Base-by-base conservation (phyloP, 73 alveolate genomes). In the Stentor coeruleus region DNA sequence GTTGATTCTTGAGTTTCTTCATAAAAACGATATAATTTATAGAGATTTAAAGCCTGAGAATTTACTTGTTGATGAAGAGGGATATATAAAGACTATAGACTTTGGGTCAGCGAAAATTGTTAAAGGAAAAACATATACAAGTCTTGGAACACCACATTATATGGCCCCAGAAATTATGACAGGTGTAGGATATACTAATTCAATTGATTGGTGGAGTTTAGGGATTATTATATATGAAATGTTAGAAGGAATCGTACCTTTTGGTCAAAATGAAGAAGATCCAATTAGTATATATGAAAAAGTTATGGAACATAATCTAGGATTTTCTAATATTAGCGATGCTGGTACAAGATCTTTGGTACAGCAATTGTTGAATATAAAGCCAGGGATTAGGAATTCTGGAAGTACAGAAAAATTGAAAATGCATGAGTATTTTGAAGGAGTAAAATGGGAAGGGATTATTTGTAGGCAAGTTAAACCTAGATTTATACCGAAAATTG, bases 201-300 rank as follows among this genome's bases (percentile, higher is more conserved):
- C 83, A 36, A 66, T 38, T n/a, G 83, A 75, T 75, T 37, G 33
- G 20, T 75, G 83, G 3, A 40, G 74, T 37, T 75, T 75, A 39
- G 83, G 83, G 6, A 38, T 75, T n/a, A 75, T 75, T n/a, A n/a
- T 75, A 15, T 75, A 75, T 75, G 83, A 75, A 75, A 39, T 75
- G 59, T 35, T 35, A 37, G 33, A 33, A 37, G 83, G 74, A 75
- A 15, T 37, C 14, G 81, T 75, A 15, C 83, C 83, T 75, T 75
- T 75, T 38, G 83, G 81, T 37, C 0, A 37, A 20, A 33, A 3
- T 37, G 0, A 38, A 0, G 83, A 75, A 2, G 66, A 49, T 20
- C 66, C 66, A 11, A 11, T 49, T 11, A 49, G 20, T 11, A 20
- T 49, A 11, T 49, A 49, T 49, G 20, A 49, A 20, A 6, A 49